Percentiles rank a stretch among this genome's conserved stretches.
These are phyloP conservation scores for Acidiella bohemica DNA, from an alignment of 495 filamentous ascomycete genomes.

Conservation along the genomic window DNA sequence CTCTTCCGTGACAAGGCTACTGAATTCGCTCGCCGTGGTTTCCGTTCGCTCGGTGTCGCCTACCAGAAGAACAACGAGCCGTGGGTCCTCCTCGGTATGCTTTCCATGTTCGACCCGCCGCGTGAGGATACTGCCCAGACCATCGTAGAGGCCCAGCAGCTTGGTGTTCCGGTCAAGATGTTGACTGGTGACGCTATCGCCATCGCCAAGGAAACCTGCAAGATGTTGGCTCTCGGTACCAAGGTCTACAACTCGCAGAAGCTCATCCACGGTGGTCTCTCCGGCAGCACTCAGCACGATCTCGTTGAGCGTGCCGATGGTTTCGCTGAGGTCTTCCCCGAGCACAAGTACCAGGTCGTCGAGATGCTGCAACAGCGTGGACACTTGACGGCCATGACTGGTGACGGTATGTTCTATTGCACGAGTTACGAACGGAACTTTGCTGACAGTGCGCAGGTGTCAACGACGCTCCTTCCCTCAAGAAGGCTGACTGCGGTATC, in stretches of 20 bases:
- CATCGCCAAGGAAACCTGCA: conserved; percentile 70
- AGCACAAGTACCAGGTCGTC: conserved; percentile 69
- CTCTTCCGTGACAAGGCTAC: conserved; percentile 56
- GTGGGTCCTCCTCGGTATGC: conserved; percentile 58
- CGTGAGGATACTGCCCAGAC: conserved; percentile 68
- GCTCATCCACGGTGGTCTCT: conserved; percentile 61
- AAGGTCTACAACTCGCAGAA: conserved; percentile 68
- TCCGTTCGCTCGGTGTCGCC: conserved; percentile 68
- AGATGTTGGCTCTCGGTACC: conserved; percentile 63
- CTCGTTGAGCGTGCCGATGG: conserved; percentile 63
- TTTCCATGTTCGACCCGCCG: conserved; percentile 67
- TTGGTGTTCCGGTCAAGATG: conserved; percentile 69
- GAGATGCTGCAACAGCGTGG: conserved; percentile 64
- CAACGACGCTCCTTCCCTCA: conserved; percentile 59
- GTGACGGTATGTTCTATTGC: conserved; percentile 39
- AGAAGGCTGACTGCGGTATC: conserved; percentile 66
- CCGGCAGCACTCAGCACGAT: conserved; percentile 60
- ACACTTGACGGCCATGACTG: conserved; percentile 64
- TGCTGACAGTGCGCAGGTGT: conserved; percentile 35
- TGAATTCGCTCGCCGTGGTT: conserved; percentile 67
- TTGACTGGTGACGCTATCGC: conserved; percentile 67
- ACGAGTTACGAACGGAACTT: too few relatives aligned
- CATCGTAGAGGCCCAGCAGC: conserved; percentile 61
- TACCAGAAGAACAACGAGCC: conserved; percentile 32
- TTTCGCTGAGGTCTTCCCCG: conserved; percentile 64